Percentiles rank a stretch among this genome's conserved stretches.
phyloP scores from a whole-genome alignment of 1,284 basidiomycete species.

The Microbotryomycetes sp. region DNA sequence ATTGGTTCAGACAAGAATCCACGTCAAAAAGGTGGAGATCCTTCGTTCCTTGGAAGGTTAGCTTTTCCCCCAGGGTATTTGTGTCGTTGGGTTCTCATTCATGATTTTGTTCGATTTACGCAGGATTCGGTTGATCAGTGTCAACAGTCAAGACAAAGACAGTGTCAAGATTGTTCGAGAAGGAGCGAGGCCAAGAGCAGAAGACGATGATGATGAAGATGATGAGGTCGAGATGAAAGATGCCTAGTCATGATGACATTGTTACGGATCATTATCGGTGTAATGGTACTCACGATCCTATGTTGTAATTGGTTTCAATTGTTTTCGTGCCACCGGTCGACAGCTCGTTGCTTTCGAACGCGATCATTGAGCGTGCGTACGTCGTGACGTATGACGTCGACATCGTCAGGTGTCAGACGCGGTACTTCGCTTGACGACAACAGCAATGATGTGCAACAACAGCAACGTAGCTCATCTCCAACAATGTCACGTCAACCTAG shows the following conservation, averaged over 20 bases:
- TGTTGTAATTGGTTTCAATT: too few relatives aligned
- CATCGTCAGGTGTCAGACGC: too few relatives aligned
- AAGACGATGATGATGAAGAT: constrained; percentile 17
- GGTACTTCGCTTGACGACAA: too few relatives aligned
- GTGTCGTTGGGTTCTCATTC: neutral
- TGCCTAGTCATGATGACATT: neutral
- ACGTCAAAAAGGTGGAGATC: constrained; percentile 27
- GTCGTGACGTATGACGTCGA: too few relatives aligned
- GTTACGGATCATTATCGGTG: too few relatives aligned
- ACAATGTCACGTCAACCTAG: too few relatives aligned
- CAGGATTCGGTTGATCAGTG: constrained; percentile 26
- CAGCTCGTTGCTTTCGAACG: too few relatives aligned
- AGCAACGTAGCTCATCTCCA: too few relatives aligned
- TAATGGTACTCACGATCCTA: too few relatives aligned
- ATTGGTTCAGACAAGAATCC: constrained; percentile 14
- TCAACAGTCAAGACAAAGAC: constrained; percentile 17
- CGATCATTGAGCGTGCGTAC: too few relatives aligned
- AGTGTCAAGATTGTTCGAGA: constrained; percentile 15
- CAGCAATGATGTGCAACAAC: too few relatives aligned
- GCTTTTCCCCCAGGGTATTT: neutral
- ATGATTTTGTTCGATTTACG: neutral
- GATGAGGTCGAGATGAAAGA: constrained; percentile 31
- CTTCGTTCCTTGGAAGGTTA: constrained; percentile 29
- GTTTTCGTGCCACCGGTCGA: too few relatives aligned
- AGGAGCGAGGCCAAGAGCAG: constrained; percentile 14